phyloP scores from a whole-genome alignment of 2,329 filamentous ascomycete genomes.

The Epicoccum nigrum region DNA sequence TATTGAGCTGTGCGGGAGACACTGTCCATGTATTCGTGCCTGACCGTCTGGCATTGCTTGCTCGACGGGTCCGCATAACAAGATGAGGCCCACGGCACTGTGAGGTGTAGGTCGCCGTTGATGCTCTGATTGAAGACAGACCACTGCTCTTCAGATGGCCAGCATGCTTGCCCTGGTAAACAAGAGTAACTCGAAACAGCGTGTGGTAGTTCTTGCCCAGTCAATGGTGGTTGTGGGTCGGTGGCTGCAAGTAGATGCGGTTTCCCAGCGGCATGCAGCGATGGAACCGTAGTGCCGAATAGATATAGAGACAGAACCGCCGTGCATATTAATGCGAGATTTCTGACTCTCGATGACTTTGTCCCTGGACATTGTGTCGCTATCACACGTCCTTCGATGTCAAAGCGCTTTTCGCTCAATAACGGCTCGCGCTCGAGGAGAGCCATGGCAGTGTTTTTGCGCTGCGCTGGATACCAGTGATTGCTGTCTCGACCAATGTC shows the following conservation, averaged over 20 bases:
- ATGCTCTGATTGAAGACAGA: slow-evolving; percentile 42
- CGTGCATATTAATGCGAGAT: background rate
- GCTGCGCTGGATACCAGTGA: background rate
- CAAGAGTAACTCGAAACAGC: slow-evolving; percentile 38
- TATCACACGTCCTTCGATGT: background rate
- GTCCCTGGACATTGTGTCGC: background rate
- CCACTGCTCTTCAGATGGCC: slow-evolving; percentile 42
- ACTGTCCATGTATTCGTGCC: slow-evolving; percentile 32
- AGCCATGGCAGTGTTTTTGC: slow-evolving; percentile 14
- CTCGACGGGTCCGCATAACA: slow-evolving; percentile 33
- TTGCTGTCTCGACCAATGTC: too few species aligned
- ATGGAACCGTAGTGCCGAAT: slow-evolving; percentile 8
- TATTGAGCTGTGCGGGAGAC: slow-evolving; percentile 38
- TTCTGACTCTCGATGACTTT: background rate
- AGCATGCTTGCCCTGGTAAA: slow-evolving; percentile 46
- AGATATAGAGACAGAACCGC: slow-evolving; percentile 15
- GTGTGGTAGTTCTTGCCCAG: background rate
- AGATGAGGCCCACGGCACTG: slow-evolving; percentile 41
- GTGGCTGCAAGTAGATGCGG: too few species aligned
- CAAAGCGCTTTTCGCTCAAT: slow-evolving; percentile 21
- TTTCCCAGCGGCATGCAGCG: slow-evolving; percentile 2
- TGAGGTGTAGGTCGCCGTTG: slow-evolving; percentile 35
- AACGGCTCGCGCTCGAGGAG: slow-evolving; percentile 19
- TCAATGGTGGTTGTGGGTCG: background rate
- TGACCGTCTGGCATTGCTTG: slow-evolving; percentile 30